These are phyloP conservation scores for Euptelea pleiosperma DNA, from an alignment of 164 flowering plant genomes.

Conservation along the genomic window DNA sequence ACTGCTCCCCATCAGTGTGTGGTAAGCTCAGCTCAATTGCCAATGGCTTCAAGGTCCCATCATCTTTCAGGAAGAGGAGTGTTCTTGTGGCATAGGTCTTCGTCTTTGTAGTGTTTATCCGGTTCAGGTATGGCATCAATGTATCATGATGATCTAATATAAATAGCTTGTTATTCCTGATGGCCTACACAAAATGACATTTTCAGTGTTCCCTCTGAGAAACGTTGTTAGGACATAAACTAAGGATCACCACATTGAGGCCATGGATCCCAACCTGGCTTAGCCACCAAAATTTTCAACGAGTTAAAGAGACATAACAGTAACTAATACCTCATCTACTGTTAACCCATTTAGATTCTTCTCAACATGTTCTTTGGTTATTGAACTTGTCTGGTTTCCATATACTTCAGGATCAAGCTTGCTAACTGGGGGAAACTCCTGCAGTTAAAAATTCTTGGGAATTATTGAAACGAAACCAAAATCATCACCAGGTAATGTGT, in stretches of 20 bases:
- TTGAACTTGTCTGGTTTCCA: slow-evolving; percentile 61
- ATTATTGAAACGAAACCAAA: slow-evolving; percentile 3
- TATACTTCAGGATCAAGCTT: slow-evolving; percentile 50
- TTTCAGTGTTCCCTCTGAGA: too few relatives aligned
- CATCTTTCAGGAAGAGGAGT: slow-evolving; percentile 57
- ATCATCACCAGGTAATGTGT: too few relatives aligned
- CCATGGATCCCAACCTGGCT: too few relatives aligned
- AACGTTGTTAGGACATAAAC: too few relatives aligned
- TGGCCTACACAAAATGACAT: slow-evolving; percentile 32
- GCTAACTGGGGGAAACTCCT: slow-evolving; percentile 82
- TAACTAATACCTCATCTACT: slow-evolving; percentile 41
- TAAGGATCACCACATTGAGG: too few relatives aligned
- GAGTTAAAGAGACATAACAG: neutral
- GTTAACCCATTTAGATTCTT: slow-evolving; percentile 52
- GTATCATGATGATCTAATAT: slow-evolving; percentile 79
- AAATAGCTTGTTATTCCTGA: slow-evolving; percentile 45
- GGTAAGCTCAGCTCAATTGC: slow-evolving; percentile 85
- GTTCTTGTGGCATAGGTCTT: slow-evolving; percentile 78
- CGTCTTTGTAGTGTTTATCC: slow-evolving; percentile 57
- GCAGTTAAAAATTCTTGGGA: slow-evolving; percentile 14
- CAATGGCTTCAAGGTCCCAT: slow-evolving; percentile 72
- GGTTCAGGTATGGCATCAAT: slow-evolving; percentile 63
- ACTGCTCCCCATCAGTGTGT: slow-evolving; percentile 57
- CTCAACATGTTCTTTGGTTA: slow-evolving; percentile 48
- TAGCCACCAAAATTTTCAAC: too few relatives aligned